Conservation (phyloP, 2,329 filamentous ascomycete genomes). For the Zelopaecilomyces penicillatus region DNA sequence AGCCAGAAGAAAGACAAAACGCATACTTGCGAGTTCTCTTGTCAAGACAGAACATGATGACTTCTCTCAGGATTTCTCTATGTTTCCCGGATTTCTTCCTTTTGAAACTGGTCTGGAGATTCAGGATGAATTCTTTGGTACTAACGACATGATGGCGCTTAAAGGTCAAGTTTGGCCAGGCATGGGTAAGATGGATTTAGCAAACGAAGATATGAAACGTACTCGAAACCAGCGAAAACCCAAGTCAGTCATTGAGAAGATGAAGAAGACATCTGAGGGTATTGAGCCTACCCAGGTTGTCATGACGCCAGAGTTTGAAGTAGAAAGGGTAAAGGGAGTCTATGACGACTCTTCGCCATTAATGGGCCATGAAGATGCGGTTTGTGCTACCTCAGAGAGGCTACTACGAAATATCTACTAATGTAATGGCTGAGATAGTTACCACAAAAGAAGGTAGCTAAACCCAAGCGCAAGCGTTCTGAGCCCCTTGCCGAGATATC, state of each 20-base stretch:
- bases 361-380: slow-evolving; percentile 31
- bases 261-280: slow-evolving; percentile 54
- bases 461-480: slow-evolving; percentile 22
- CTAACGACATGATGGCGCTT: slow-evolving; percentile 34
- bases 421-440: slow-evolving; percentile 7
- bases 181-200: slow-evolving; percentile 76
- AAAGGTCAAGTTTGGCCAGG: slow-evolving; percentile 70
- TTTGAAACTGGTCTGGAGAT: slow-evolving; percentile 20
- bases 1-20: slow-evolving; percentile 18
- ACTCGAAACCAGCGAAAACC: slow-evolving; percentile 74
- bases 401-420: background rate
- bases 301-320: slow-evolving; percentile 44
- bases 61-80: slow-evolving; percentile 16
- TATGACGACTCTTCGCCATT: slow-evolving; percentile 50
- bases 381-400: slow-evolving; percentile 22
- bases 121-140: slow-evolving; percentile 18
- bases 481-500: slow-evolving; percentile 27
- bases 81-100: slow-evolving; percentile 20
- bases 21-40: slow-evolving; percentile 9
- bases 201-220: slow-evolving; percentile 62
- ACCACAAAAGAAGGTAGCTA: slow-evolving; percentile 23
- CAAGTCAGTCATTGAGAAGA: slow-evolving; percentile 57
- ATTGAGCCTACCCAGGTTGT: slow-evolving; percentile 59
- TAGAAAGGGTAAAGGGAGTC: slow-evolving; percentile 47
- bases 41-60: slow-evolving; percentile 23